phyloP scores from a whole-genome alignment of 768 basidiomycete species.

The Mycena maculata region DNA sequence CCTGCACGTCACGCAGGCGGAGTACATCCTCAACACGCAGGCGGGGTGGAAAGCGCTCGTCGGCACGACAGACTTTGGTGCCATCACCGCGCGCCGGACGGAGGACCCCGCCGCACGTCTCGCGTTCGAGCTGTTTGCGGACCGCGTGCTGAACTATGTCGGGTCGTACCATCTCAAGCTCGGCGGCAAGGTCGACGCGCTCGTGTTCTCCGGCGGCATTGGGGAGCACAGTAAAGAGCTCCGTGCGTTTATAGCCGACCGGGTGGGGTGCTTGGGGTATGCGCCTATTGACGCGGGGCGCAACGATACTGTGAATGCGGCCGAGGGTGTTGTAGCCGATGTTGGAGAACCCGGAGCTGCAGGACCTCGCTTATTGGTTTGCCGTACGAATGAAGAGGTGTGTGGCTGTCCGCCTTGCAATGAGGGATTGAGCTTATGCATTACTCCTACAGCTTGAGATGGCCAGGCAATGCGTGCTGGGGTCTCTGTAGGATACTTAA shows the following conservation, averaged over 20 bases:
- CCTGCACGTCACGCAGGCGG: conserved; percentile 73
- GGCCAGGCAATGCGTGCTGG: conserved; percentile 53
- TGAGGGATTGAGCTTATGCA: background rate
- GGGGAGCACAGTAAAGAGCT: conserved; percentile 80
- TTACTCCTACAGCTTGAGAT: conserved; percentile 50
- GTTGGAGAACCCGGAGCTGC: conserved; percentile 48
- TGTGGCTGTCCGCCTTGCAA: conserved; percentile 23
- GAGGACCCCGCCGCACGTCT: conserved; percentile 58
- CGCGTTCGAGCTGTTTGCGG: conserved; percentile 84
- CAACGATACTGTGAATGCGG: conserved; percentile 53
- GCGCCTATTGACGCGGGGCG: conserved; percentile 57
- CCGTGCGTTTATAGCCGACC: conserved; percentile 65
- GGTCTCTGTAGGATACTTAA: conserved; percentile 22
- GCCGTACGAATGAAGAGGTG: conserved; percentile 76
- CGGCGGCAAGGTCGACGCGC: conserved; percentile 72
- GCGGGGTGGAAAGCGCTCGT: conserved; percentile 83
- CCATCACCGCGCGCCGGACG: conserved; percentile 64
- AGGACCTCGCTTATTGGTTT: conserved; percentile 61
- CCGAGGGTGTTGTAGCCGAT: conserved; percentile 58
- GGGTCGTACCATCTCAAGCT: conserved; percentile 84
- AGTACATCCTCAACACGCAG: conserved; percentile 79
- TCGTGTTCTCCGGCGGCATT: conserved; percentile 91
- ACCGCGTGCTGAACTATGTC: conserved; percentile 78
- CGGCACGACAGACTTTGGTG: conserved; percentile 86
- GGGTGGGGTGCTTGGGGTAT: conserved; percentile 73